Conservation (phyloP, 1,284 basidiomycete genomes). For the Flammula alnicola region DNA sequence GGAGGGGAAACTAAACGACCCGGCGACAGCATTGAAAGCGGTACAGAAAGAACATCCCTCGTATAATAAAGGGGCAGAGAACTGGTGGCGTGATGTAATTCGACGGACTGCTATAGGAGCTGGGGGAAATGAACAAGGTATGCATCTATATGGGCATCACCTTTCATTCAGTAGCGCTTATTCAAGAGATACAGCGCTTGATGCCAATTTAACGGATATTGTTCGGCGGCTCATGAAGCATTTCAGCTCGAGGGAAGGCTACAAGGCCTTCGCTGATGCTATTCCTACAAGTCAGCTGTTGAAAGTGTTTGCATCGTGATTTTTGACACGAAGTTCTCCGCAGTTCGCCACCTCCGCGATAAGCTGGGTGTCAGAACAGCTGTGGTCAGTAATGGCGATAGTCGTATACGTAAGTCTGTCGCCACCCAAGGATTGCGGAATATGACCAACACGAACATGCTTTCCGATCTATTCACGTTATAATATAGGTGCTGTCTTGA, state of each 20-base stretch:
- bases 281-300: slow-evolving; percentile 58
- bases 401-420: slow-evolving; percentile 57
- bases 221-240: slow-evolving; percentile 59
- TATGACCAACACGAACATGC: neutral
- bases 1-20: slow-evolving; percentile 9
- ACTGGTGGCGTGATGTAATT: slow-evolving; percentile 79
- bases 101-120: slow-evolving; percentile 71
- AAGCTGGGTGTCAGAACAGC: slow-evolving; percentile 54
- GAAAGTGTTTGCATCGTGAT: neutral
- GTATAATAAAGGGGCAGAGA: slow-evolving; percentile 49
- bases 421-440: neutral
- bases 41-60: slow-evolving; percentile 63
- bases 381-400: slow-evolving; percentile 73
- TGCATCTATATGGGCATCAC: slow-evolving; percentile 16
- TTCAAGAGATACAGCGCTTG: slow-evolving; percentile 47
- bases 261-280: slow-evolving; percentile 67
- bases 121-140: slow-evolving; percentile 62
- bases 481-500: slow-evolving; percentile 54
- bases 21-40: slow-evolving; percentile 60
- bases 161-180: neutral
- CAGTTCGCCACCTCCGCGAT: slow-evolving; percentile 53
- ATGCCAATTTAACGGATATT: slow-evolving; percentile 53
- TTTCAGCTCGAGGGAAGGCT: slow-evolving; percentile 74
- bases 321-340: neutral
- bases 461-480: slow-evolving; percentile 5